phyloP scores from a whole-genome alignment of 2,329 filamentous ascomycete species.

The Aspergillus clavatus region DNA sequence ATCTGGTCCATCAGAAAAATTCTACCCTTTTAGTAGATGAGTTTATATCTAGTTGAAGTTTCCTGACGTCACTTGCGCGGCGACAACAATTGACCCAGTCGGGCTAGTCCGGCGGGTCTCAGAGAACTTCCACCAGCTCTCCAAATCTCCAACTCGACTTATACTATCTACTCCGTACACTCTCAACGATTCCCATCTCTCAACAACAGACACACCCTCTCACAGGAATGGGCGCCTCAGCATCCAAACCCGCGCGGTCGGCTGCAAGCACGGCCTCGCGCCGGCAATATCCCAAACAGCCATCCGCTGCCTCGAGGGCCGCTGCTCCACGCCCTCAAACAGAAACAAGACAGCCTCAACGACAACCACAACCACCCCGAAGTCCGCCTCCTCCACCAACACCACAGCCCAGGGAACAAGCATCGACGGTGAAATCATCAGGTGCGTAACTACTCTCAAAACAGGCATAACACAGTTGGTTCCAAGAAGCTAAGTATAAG shows the following conservation, averaged over 20 bases:
- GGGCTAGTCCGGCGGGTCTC: slow-evolving; percentile 13
- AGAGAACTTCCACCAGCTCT: neutral
- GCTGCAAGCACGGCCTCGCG: slow-evolving; percentile 47
- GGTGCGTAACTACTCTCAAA: slow-evolving; percentile 7
- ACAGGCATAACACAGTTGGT: no score
- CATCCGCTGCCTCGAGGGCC: slow-evolving; percentile 32
- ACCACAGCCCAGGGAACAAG: slow-evolving; percentile 25
- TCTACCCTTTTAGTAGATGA: no score
- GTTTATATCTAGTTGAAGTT: neutral
- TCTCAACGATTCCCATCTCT: neutral
- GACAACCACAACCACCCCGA: slow-evolving; percentile 20
- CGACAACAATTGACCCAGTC: slow-evolving; percentile 8
- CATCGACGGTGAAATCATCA: slow-evolving; percentile 6
- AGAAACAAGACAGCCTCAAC: no score
- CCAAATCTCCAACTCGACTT: slow-evolving; percentile 3
- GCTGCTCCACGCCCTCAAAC: slow-evolving; percentile 28
- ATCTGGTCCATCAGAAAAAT: no score
- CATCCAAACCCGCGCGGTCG: slow-evolving; percentile 51
- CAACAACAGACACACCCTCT: no score
- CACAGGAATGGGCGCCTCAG: slow-evolving; percentile 51
- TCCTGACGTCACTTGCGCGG: slow-evolving; percentile 19
- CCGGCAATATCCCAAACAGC: slow-evolving; percentile 53
- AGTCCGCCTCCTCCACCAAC: slow-evolving; percentile 30
- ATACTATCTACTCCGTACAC: neutral
- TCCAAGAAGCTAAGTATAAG: slow-evolving; percentile 27